phyloP scores from a whole-genome alignment of 1,139 yeast genomes.

The Hyphopichia khmerensis region DNA sequence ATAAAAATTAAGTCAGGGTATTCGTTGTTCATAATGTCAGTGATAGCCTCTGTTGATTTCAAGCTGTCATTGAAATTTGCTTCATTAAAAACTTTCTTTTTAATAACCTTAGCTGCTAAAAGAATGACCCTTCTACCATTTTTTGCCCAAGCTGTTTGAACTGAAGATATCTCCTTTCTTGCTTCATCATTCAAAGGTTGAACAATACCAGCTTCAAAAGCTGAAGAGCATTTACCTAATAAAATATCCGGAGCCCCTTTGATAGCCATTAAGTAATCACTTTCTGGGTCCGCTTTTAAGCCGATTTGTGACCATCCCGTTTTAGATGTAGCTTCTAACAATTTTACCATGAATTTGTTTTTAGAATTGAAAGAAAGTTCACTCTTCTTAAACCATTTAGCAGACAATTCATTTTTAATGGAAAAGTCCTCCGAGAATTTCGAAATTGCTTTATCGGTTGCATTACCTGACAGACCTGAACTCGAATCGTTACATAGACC shows the following conservation, averaged over 20 bases:
- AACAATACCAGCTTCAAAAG: conserved; percentile 14
- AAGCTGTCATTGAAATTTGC: conserved; percentile 2
- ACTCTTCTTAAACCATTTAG: conserved; percentile 21
- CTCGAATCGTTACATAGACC: conserved; percentile 43
- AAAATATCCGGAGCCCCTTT: conserved; percentile 56
- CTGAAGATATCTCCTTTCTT: conserved; percentile 16
- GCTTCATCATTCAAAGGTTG: conserved; percentile 12
- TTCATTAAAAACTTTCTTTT: conserved; percentile 8
- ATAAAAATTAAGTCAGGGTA: conserved; percentile 23
- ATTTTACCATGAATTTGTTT: conserved; percentile 46
- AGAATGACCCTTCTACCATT: conserved; percentile 49
- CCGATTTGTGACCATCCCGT: conserved; percentile 12
- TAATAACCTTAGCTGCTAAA: conserved; percentile 28
- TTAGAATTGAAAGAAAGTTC: conserved; percentile 49
- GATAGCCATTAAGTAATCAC: conserved; percentile 27
- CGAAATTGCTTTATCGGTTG: conserved; percentile 48
- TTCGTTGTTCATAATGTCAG: conserved; percentile 8
- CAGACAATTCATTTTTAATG: conserved; percentile 7
- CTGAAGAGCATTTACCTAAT: conserved; percentile 28
- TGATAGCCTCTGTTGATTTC: conserved; percentile 1
- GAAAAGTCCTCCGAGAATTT: conserved; percentile 30
- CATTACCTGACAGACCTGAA: conserved; percentile 37
- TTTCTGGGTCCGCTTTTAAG: conserved; percentile 8
- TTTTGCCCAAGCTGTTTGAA: conserved; percentile 39
- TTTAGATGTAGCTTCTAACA: conserved; percentile 17